Percentiles rank a stretch among this genome's conserved stretches.
phyloP scores from a whole-genome alignment of 352 stramenopile genomes.

The Globisporangium recalcitrans region DNA sequence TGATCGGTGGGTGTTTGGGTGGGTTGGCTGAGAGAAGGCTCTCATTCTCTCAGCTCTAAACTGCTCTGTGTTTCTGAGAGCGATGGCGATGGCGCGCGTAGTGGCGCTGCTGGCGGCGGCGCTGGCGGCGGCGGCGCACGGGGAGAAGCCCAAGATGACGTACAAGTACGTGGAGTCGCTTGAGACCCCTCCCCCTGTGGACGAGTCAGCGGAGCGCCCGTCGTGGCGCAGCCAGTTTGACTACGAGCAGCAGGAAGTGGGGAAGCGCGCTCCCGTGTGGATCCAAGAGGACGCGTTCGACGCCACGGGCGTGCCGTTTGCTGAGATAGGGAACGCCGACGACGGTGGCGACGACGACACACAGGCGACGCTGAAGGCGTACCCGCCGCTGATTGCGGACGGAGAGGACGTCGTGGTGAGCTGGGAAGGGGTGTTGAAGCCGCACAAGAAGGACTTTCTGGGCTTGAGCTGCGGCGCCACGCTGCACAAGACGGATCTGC shows the following conservation, averaged over 20 bases:
- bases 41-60: too few relatives aligned
- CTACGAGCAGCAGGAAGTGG: not conserved
- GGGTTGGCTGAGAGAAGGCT: too few relatives aligned
- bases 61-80: too few relatives aligned
- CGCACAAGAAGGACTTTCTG: conserved; percentile 59
- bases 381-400: conserved; percentile 34
- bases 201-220: not conserved
- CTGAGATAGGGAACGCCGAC: not conserved
- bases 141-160: conserved; percentile 1
- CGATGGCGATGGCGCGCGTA: not conserved
- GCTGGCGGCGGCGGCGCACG: not conserved
- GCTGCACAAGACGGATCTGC: conserved; percentile 41
- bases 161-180: not conserved
- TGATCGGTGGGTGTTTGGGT: too few relatives aligned
- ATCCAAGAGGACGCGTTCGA: conserved; percentile 1
- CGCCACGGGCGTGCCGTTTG: not conserved
- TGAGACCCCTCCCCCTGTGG: not conserved
- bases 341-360: not conserved
- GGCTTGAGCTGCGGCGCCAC: conserved; percentile 65
- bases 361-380: conserved; percentile 5
- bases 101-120: not conserved
- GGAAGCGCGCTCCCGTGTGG: not conserved
- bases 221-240: conserved; percentile 7
- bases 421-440: conserved; percentile 42
- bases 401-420: conserved; percentile 71